Base-by-base conservation (phyloP, 2,329 filamentous ascomycete genomes). In the Botryotinia convoluta region DNA sequence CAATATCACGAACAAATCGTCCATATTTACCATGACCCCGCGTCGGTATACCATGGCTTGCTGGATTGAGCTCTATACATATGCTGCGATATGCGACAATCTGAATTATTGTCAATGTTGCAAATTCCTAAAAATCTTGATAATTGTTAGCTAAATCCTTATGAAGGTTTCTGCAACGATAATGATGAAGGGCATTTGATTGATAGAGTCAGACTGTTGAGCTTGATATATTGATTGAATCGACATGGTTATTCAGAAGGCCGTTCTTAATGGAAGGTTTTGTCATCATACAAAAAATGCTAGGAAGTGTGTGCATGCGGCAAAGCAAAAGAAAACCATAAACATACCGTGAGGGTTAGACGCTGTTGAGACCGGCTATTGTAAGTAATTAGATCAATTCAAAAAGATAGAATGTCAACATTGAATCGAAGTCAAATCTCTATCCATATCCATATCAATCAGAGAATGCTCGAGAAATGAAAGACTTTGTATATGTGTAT, bases 211-310 rank as follows among this genome's bases (percentile, higher is more conserved):
- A 90, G 87, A 90, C 86, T 89, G 86, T 88, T 89, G 86, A 89
- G 87, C 87, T 89, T 89, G 87, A 88, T 87, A 84, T 82, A 83
- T 84, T 77, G 77, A 78, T 77, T 80, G 78, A 83, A 84, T 89
- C 87, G 86, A 88, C 87, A 89, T 85, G 80, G 79, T 76, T 78
- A 83, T 89, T 90, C 86, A 86, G 88, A 88, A 89, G 88, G 88
- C 87, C 87, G 88, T 90, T 90, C 87, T 89, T 89, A 88, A 87
- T 84, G 76, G 79, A 75, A 80, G 84, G 80, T 77, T 83, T 81
- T 83, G 82, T 90, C 87, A 90, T 90, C 87, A 88, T 83, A 75
- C 75, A 77, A 79, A 74, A 67, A 63, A 68, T 64, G 65, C 73
- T 68, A 74, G 37, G 71, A 63, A 42, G 62, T 37, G 12, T 61